These are phyloP conservation scores for Talaromyces sp. DNA, from an alignment of 2,329 filamentous ascomycete species.

Conservation along the genomic window DNA sequence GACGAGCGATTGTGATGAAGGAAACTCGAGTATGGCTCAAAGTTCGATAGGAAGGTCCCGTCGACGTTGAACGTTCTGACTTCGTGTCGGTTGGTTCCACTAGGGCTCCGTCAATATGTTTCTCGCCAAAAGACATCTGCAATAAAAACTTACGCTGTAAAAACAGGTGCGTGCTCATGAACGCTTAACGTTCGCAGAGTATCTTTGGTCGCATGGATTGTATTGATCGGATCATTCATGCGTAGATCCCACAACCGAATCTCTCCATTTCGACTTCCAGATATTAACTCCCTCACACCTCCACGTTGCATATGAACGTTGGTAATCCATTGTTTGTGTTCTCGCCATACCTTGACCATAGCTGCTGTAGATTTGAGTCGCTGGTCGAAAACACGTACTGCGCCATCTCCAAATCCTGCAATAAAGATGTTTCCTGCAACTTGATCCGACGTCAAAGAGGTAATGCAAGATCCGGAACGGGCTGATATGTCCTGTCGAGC, in stretches of 20 bases:
- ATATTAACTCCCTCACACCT: conserved; percentile 84
- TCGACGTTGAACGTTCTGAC: conserved; percentile 92
- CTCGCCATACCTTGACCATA: conserved; percentile 96
- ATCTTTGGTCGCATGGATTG: conserved; percentile 68
- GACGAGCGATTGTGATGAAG: conserved; percentile 72
- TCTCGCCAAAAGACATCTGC: background rate
- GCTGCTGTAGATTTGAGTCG: conserved; percentile 75
- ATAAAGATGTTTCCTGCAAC: conserved; percentile 96
- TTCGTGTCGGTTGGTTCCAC: conserved; percentile 78
- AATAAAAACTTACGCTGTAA: conserved; percentile 73
- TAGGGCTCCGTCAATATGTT: conserved; percentile 33
- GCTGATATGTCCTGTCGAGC: conserved; percentile 72
- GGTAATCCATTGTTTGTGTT: conserved; percentile 92
- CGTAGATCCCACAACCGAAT: conserved; percentile 95
- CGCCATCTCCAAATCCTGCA: conserved; percentile 92
- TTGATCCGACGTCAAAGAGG: conserved; percentile 91
- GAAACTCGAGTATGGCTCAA: conserved; percentile 89
- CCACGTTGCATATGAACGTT: conserved; percentile 96
- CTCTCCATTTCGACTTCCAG: conserved; percentile 85
- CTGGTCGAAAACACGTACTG: conserved; percentile 89
- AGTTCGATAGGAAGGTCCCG: conserved; percentile 69
- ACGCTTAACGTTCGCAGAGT: conserved; percentile 81
- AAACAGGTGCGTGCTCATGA: conserved; percentile 94
- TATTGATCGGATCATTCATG: conserved; percentile 70
- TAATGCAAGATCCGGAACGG: conserved; percentile 90